These are phyloP conservation scores for Bacidia rubella DNA, from an alignment of 495 filamentous ascomycete genomes.

Conservation along the genomic window DNA sequence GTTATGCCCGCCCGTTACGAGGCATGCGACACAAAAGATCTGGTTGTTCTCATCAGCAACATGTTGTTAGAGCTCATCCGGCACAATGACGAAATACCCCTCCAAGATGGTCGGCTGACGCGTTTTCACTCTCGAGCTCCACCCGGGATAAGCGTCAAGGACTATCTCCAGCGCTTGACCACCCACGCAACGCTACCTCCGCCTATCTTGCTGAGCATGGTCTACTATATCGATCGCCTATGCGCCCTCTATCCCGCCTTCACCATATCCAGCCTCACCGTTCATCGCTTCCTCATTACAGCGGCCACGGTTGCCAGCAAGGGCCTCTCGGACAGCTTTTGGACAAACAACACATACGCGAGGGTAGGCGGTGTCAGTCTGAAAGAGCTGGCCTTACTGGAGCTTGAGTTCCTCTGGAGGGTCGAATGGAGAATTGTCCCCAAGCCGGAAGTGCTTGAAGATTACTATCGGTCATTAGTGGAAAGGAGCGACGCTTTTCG, in stretches of 20 bases:
- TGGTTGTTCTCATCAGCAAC: constrained; percentile 80
- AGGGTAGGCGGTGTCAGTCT: constrained; percentile 83
- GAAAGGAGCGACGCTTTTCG: constrained; percentile 50
- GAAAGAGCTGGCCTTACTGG: constrained; percentile 78
- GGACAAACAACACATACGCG: constrained; percentile 94
- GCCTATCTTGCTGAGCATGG: constrained; percentile 96
- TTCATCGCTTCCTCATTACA: constrained; percentile 93
- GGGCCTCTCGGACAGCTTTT: constrained; percentile 89
- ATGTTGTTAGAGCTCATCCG: constrained; percentile 92
- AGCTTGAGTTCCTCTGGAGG: constrained; percentile 80
- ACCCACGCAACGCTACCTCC: constrained; percentile 88
- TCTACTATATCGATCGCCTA: constrained; percentile 95
- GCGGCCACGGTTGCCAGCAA: constrained; percentile 92
- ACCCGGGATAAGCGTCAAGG: constrained; percentile 81
- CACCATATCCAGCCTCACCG: constrained; percentile 85
- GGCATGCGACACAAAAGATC: constrained; percentile 60
- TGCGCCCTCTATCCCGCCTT: constrained; percentile 86
- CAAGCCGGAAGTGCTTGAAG: constrained; percentile 78
- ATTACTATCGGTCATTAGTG: constrained; percentile 82
- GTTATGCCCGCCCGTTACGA: constrained; percentile 67
- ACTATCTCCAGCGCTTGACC: constrained; percentile 84
- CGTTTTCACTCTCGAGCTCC: constrained; percentile 92
- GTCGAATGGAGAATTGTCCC: constrained; percentile 96
- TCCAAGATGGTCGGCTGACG: constrained; percentile 72
- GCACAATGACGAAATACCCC: constrained; percentile 78